Evolutionary conservation across 2,329 filamentous ascomycete genomes (phyloP), one percentile per base, ranked within the genome.

Genomic region (Coniochaeta sp.): DNA sequence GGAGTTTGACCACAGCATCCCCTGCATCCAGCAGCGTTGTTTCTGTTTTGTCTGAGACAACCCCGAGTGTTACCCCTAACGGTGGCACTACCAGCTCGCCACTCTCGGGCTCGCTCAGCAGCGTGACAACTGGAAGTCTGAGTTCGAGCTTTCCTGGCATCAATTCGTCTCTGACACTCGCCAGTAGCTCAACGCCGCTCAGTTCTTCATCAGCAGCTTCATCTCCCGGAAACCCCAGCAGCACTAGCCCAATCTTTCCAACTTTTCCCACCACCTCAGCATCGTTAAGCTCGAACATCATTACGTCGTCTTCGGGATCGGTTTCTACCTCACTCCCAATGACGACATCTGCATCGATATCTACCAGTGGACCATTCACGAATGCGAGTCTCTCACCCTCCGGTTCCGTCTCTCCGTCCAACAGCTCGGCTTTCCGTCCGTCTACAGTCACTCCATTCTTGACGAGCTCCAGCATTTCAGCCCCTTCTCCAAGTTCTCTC

Each of bases 21-120:
- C 19, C 58, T 59, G 3, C 36, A 22, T 40, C 58, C 17, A 58
- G n/a, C 28, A 55, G 30, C 34, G 38, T 24, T 32, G 36, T 4
- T 28, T 55, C 59, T 19, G 7, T 16, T 44, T 28, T 57, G 22
- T 36, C 50, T 34, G n/a, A 57, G 55, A 60, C 60, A 26, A 58
- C n/a, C 17, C 34, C 10, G 22, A 55, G 38, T 55, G 54, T 52
- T 19, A 30, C 60, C 10, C 24, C 26, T 26, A 57, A 30, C 52
- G 55, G 54, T 17, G 26, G 22, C 16, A 59, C 55, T 3, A 56
- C 54, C 17, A 56, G 30, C 34, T 38, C 34, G 22, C 54, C n/a
- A 22, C 2, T 52, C 22, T 17, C 30, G 22, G n/a, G 22, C 26
- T 30, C 47, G 30, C 22, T n/a, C 22, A 52, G 24, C 47, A 52